These are phyloP conservation scores for Kodamaea sagamina DNA, from an alignment of 805 yeast genomes.

Conservation along the genomic window DNA sequence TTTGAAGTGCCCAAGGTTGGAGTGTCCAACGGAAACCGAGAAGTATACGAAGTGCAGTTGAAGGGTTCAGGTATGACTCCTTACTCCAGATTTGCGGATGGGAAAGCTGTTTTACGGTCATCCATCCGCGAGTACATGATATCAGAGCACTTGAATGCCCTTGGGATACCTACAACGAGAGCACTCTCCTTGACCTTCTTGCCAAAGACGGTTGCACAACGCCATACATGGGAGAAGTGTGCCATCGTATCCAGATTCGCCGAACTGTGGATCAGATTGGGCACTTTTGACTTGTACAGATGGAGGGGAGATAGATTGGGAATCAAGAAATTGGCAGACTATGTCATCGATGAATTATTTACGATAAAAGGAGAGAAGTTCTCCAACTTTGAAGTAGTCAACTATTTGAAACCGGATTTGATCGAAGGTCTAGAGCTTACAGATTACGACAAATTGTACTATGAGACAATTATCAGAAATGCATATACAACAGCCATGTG, in stretches of 20 bases:
- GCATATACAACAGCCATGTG: conserved; percentile 78
- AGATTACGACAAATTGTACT: conserved; percentile 68
- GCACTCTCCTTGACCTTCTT: conserved; percentile 72
- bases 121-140: conserved; percentile 85
- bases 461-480: conserved; percentile 70
- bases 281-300: conserved; percentile 82
- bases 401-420: conserved; percentile 23
- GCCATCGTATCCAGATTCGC: conserved; percentile 86
- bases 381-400: conserved; percentile 27
- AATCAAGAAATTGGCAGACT: conserved; percentile 64
- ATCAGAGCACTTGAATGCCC: conserved; percentile 75
- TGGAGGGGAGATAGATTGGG: conserved; percentile 70
- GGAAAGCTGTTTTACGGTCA: conserved; percentile 88
- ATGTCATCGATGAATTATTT: conserved; percentile 67
- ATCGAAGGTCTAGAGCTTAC: conserved; percentile 38
- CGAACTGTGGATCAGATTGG: conserved; percentile 82
- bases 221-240: conserved; percentile 73
- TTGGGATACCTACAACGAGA: conserved; percentile 85
- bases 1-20: conserved; percentile 60
- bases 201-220: conserved; percentile 75
- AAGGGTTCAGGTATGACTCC: conserved; percentile 95
- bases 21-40: conserved; percentile 29
- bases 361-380: conserved; percentile 33
- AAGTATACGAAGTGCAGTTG: conserved; percentile 67
- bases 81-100: conserved; percentile 93